Base-by-base conservation (phyloP, 2,329 filamentous ascomycete species). In the Arthrobotrys sphaeroides region DNA sequence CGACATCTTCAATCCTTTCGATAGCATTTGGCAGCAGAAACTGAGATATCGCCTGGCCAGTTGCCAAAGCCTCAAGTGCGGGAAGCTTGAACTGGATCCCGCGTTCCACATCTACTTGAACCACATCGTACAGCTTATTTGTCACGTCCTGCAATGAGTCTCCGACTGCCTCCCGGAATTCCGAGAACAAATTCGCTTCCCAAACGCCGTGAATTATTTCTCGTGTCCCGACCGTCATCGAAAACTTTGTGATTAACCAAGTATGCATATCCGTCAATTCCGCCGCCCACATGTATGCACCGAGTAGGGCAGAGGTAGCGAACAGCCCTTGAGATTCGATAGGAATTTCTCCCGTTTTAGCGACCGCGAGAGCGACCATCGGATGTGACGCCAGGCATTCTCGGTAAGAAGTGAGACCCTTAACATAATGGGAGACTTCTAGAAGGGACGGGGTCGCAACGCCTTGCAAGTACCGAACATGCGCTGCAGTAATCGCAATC, bases 1-100 rank as follows among this genome's bases (percentile, higher is more conserved):
- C 55, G 1, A 20, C 5, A n/a, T 60, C 55, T 4, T 60, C 36
- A 12, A 45, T 2, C 31, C 22, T 12, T 4, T 24, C 16, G 26
- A 4, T 6, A 12, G 57, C 24, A 9, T 10, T 42, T 0, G n/a
- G 40, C 9, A 47, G 59, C 24, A 72, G 36, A 2, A 65, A 13
- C 16, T 45, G 28, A 0, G n/a, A 28, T 7, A 80, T 80, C 6
- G 59, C 72, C 49, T 74, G 61, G 70, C 78, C 80, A 5, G 67
- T 62, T 0, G 73, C 79, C 78, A 18, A 72, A 68, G 10, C 62
- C 28, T 74, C 70, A 3, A 74, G 20, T 1, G 55, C 57, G 1
- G 62, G 70, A 10, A 74, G 18, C 1, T n/a, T n/a, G n/a, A n/a
- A n/a, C n/a, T 38, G 45, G 7, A 62, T 51, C 5, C 45, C 20